A percentile compares a stretch with the other conserved stretches of the same genome.
These are phyloP conservation scores for Thalassiosira delicatula DNA, from an alignment of 352 stramenopile species.

Conservation along the genomic window DNA sequence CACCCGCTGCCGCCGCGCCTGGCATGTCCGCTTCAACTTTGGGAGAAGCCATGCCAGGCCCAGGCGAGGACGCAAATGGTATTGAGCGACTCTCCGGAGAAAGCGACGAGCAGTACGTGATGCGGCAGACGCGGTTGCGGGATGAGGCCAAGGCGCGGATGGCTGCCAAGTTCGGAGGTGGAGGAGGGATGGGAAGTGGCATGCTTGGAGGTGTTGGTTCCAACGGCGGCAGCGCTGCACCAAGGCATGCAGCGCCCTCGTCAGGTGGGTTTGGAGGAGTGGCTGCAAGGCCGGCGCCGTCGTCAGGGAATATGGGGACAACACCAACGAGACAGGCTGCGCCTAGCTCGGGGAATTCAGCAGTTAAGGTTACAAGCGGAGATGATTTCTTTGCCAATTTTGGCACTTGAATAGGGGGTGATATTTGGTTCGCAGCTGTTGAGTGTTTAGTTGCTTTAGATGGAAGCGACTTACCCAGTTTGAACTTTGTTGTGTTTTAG, in stretches of 20 bases:
- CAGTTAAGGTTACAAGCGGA: conserved; percentile 61
- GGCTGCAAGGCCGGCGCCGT: background rate
- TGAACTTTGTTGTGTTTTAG: too few relatives aligned
- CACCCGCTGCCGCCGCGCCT: conserved; percentile 17
- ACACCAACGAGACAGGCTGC: background rate
- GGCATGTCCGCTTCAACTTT: conserved; percentile 43
- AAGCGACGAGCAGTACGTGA: conserved; percentile 85
- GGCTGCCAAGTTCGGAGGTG: conserved; percentile 86
- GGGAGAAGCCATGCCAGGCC: conserved; percentile 66
- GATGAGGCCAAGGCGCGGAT: conserved; percentile 85
- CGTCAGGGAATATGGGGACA: too few relatives aligned
- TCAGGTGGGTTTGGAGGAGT: conserved; percentile 33
- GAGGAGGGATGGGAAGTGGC: conserved; percentile 54
- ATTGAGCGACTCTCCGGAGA: conserved; percentile 85
- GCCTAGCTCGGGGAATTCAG: conserved; percentile 39
- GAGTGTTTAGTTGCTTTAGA: too few relatives aligned
- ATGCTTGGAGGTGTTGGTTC: background rate
- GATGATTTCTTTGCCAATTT: conserved; percentile 85
- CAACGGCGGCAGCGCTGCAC: background rate
- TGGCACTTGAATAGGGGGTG: conserved; percentile 66
- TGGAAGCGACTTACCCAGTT: too few relatives aligned
- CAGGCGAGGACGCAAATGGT: conserved; percentile 80
- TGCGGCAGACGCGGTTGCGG: conserved; percentile 81
- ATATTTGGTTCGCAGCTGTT: too few relatives aligned
- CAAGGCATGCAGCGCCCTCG: conserved; percentile 41